Percentiles rank a stretch among this genome's conserved stretches.
These are phyloP conservation scores for Acanthamoeba lenticulata DNA, from an alignment of 208 protist genomes.

Conservation along the genomic window DNA sequence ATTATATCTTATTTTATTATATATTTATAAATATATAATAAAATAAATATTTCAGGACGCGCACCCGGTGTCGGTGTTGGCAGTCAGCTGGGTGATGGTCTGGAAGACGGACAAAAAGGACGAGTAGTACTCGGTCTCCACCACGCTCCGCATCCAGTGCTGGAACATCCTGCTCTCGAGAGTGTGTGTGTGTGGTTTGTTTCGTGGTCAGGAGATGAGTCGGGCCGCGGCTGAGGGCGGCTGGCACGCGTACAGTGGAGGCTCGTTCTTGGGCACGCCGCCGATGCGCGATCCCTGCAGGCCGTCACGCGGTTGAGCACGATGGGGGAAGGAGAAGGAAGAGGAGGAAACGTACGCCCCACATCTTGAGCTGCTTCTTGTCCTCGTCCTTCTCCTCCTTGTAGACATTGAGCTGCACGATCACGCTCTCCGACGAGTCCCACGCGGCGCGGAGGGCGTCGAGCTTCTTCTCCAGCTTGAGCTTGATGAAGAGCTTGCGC, in stretches of 20 bases:
- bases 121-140: neutral
- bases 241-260: conserved; percentile 1
- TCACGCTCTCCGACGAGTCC: neutral
- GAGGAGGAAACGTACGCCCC: neutral
- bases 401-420: conserved; percentile 10
- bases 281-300: neutral
- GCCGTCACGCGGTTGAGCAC: neutral
- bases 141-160: neutral
- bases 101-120: conserved; percentile 11
- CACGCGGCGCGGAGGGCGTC: neutral
- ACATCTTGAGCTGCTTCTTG: conserved; percentile 14
- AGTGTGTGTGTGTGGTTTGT: neutral
- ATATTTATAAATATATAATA: no score
- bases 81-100: neutral
- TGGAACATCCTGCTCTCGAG: conserved; percentile 29
- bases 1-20: no score
- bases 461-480: conserved; percentile 13
- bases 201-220: neutral
- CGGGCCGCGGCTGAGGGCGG: no score
- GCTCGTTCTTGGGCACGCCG: neutral
- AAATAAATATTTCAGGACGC: neutral
- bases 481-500: neutral
- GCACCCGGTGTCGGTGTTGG: neutral
- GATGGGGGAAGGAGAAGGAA: neutral
- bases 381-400: conserved; percentile 37